Evolutionary conservation across 805 yeast species (phyloP), one percentile per base, ranked within the genome.

Genomic region (Priceomyces melissophilus): DNA sequence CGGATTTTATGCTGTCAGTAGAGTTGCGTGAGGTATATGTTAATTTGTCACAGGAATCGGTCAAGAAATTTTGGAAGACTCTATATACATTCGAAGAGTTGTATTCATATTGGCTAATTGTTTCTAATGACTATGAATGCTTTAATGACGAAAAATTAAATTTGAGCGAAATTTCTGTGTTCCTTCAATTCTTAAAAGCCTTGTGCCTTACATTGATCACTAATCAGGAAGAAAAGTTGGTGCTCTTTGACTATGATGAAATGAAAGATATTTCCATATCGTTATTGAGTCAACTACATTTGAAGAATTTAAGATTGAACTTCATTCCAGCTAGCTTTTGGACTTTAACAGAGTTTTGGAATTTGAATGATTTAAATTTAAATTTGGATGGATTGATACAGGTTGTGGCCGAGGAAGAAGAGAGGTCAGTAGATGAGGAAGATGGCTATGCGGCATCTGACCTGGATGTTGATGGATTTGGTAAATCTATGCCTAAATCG

Each of bases 81-180:
- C 54, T 84, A 2, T 68, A 64, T 33, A 54, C 82, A 0, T 75
- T 81, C 44, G 69, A 82, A 42, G 87, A 84, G 47, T 53, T 84
- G 8, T 73, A 80, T 44, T 79, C 88, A 1, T 83, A 81, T 50
- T 76, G 85, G 76, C 59, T 85, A 32, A 72, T 78, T 17, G 78
- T 85, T 7, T 75, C 86, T 2, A 82, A 79, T 47, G 95, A 86
- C 53, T 61, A 66, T 9, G 90, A 82, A 48, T 60, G 82, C 35
- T 73, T 76, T 41, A 58, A 55, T 9, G 63, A 58, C 5, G 71
- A 71, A 14, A 66, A 76, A 27, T 57, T 81, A 11, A 49, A 61
- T 4, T 47, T 54, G 38, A 65, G 52, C 2, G 70, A 71, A 33
- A 73, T 75, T 12, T 43, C 46, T 2, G 50, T 60, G 0, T 67